Percentiles rank a stretch among this genome's conserved stretches.
These are phyloP conservation scores for Trifolium repens DNA, from an alignment of 306 rosid genomes.

Conservation along the genomic window DNA sequence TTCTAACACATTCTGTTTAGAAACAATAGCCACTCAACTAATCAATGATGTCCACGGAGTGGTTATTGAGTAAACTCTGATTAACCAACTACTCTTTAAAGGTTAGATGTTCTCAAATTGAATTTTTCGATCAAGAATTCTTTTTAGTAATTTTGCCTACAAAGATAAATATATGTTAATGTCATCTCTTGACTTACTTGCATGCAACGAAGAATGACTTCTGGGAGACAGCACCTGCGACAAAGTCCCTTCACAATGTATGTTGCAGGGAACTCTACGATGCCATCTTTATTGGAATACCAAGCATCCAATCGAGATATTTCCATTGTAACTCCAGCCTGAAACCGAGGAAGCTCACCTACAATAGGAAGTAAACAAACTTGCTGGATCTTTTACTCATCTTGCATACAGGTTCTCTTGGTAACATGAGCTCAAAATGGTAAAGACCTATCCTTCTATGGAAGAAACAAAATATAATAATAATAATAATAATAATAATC, in stretches of 20 bases:
- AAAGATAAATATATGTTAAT: conserved; percentile 8
- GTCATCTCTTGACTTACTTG: conserved; percentile 63
- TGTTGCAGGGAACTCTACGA: conserved; percentile 67
- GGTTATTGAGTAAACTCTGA: conserved; percentile 10
- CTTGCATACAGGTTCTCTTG: conserved; percentile 14
- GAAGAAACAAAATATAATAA: conserved; percentile 27
- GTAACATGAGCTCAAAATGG: conserved; percentile 28
- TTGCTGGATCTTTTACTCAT: conserved; percentile 28
- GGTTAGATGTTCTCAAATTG: not conserved
- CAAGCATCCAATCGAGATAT: conserved; percentile 92
- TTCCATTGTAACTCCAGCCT: conserved; percentile 90
- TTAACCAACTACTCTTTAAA: conserved; percentile 13
- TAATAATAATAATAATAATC: too few relatives aligned
- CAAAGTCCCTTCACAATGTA: conserved; percentile 88
- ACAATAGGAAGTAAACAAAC: conserved; percentile 46
- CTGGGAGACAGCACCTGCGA: conserved; percentile 93
- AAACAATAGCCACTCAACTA: conserved; percentile 26
- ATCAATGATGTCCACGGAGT: conserved; percentile 8
- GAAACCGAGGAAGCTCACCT: conserved; percentile 98
- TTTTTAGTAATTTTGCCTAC: not conserved
- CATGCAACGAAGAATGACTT: conserved; percentile 90
- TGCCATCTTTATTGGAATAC: conserved; percentile 75
- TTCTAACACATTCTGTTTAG: conserved; percentile 7
- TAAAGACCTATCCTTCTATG: conserved; percentile 10
- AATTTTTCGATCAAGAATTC: not conserved